phyloP scores from a whole-genome alignment of 73 alveolate genomes.

The Paramecium sonneborni region DNA sequence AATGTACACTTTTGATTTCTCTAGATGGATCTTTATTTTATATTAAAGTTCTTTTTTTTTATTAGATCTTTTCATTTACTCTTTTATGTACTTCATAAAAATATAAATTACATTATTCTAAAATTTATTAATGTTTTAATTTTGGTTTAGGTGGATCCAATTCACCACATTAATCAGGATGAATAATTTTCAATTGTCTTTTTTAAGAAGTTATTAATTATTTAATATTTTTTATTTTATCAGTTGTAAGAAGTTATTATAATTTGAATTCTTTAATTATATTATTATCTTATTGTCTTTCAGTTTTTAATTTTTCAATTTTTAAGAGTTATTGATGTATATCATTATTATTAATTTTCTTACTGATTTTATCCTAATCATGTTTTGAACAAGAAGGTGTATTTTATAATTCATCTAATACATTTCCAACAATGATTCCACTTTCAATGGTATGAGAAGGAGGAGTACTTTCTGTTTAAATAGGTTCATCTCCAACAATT shows the following conservation, averaged over 20 bases:
- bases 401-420: constrained; percentile 19
- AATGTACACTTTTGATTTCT: constrained; percentile 19
- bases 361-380: neutral
- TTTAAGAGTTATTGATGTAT: neutral
- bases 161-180: constrained; percentile 37
- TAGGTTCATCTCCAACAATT: constrained; percentile 50
- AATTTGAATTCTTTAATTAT: neutral
- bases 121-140: neutral
- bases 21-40: neutral
- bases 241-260: constrained; percentile 15
- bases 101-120: constrained; percentile 35
- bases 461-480: neutral
- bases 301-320: constrained; percentile 18
- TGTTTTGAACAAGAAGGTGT: neutral
- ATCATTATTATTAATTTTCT: neutral
- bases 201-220: neutral
- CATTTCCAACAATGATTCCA: constrained; percentile 12
- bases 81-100: constrained; percentile 29
- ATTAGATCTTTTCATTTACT: constrained; percentile 33
- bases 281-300: neutral
- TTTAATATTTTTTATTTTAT: constrained; percentile 9
- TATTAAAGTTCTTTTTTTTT: neutral
- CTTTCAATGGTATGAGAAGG: constrained; percentile 15
- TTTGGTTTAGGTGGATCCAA: constrained; percentile 17
- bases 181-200: neutral